A percentile compares a stretch with the other conserved stretches of the same genome.
Conservation (phyloP, 2,329 filamentous ascomycete species). For the Verticillium nubilum region DNA sequence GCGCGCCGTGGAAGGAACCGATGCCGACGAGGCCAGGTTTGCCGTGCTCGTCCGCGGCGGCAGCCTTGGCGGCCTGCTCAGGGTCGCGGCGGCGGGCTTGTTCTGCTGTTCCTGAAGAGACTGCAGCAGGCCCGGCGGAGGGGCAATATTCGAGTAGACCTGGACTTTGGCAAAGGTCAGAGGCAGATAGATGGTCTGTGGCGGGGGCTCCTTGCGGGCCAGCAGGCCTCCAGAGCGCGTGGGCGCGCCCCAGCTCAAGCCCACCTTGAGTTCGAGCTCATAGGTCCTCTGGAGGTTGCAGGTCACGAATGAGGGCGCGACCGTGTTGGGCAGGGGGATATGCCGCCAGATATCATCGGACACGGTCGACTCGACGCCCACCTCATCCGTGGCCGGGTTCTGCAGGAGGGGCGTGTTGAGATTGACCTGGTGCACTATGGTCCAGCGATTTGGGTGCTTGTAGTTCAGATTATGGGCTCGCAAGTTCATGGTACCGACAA, state of each 20-base stretch:
- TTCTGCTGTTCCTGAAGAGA: conserved; percentile 35
- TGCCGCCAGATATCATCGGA: conserved; percentile 69
- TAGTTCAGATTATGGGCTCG: conserved; percentile 70
- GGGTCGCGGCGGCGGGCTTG: conserved; percentile 28
- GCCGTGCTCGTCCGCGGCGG: conserved; percentile 23
- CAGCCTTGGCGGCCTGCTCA: conserved; percentile 24
- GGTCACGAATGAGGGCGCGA: conserved; percentile 80
- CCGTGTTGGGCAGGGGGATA: conserved; percentile 71
- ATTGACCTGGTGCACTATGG: conserved; percentile 66
- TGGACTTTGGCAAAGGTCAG: conserved; percentile 69
- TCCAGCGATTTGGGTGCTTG: conserved; percentile 68
- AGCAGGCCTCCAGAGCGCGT: conserved; percentile 17
- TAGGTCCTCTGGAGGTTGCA: conserved; percentile 84
- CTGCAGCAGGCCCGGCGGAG: conserved; percentile 69
- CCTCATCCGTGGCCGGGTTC: conserved; percentile 43
- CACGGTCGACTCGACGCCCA: conserved; percentile 63
- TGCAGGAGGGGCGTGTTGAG: conserved; percentile 66
- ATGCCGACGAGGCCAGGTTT: conserved; percentile 18
- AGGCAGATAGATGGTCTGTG: conserved; percentile 74
- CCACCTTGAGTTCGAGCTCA: conserved; percentile 76
- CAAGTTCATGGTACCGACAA: conserved; percentile 75
- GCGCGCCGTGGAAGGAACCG: conserved; percentile 9
- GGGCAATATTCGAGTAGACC: conserved; percentile 82
- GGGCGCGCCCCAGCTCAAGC: conserved; percentile 67
- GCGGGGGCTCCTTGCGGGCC: conserved; percentile 21